A percentile compares a stretch with the other conserved stretches of the same genome.
Evolutionary conservation across 208 protist species (phyloP).

Genomic region (Pavlovales sp.): DNA sequence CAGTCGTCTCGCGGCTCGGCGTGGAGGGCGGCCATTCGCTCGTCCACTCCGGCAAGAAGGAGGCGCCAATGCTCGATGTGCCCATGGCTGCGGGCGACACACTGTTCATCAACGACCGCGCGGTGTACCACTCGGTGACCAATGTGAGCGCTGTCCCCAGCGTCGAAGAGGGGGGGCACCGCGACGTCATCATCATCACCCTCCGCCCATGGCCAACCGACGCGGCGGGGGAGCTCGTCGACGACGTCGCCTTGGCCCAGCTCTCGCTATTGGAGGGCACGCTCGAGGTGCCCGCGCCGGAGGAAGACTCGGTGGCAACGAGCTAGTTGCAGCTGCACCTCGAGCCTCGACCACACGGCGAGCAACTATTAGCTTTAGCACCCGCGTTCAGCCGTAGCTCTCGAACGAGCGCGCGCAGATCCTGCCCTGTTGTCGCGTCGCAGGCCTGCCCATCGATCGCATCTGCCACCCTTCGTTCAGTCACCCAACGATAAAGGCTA

Average conservation of each 20-base stretch:
- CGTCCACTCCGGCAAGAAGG: neutral
- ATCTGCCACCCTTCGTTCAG: too few species aligned
- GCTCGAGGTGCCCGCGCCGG: neutral
- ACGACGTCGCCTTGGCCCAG: neutral
- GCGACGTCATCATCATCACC: neutral
- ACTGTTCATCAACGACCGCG: neutral
- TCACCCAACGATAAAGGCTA: too few species aligned
- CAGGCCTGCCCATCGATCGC: too few species aligned
- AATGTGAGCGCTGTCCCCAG: neutral
- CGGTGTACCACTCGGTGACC: neutral
- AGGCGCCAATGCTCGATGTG: neutral
- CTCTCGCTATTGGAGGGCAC: neutral
- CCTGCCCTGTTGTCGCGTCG: too few species aligned
- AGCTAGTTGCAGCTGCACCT: too few species aligned
- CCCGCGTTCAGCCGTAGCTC: too few species aligned
- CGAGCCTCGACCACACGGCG: too few species aligned
- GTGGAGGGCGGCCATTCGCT: neutral
- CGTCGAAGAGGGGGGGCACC: neutral
- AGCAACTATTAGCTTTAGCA: too few species aligned
- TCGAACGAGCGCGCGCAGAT: too few species aligned
- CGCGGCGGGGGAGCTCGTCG: neutral
- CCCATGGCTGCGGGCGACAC: neutral
- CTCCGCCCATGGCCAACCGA: neutral
- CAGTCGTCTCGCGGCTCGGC: too few species aligned
- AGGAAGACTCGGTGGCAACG: too few species aligned